Percentiles rank a stretch among this genome's conserved stretches.
These are phyloP conservation scores for Maudiozyma serrabonitensis DNA, from an alignment of 805 yeast genomes.

Conservation along the genomic window DNA sequence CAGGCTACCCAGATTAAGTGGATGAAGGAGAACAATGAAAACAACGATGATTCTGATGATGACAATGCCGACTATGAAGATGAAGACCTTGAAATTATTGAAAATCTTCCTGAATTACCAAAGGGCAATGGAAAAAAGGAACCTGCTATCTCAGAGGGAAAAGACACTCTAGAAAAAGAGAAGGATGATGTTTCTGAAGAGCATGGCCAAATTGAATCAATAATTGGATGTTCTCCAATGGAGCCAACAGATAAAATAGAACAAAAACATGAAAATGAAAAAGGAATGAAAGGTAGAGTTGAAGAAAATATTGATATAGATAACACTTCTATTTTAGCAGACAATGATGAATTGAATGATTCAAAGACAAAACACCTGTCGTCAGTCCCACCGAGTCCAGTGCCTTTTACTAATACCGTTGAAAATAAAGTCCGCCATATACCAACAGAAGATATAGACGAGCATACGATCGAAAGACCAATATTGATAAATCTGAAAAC, in stretches of 20 bases:
- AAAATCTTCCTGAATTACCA: slow-evolving; percentile 7
- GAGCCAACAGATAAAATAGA: too few relatives aligned
- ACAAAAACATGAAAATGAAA: background rate
- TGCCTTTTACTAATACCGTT: background rate
- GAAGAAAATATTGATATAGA: background rate
- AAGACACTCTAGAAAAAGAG: background rate
- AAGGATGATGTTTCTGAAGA: background rate
- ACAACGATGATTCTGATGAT: slow-evolving; percentile 4
- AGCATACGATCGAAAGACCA: background rate
- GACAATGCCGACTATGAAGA: slow-evolving; percentile 10
- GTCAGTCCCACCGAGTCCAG: background rate
- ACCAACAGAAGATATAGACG: background rate
- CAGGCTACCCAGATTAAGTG: slow-evolving; percentile 14
- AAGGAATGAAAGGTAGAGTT: background rate
- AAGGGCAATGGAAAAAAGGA: background rate
- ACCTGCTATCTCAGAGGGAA: background rate
- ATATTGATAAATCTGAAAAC: background rate
- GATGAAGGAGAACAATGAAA: slow-evolving; percentile 3
- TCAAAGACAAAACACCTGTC: background rate
- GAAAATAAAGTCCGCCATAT: background rate
- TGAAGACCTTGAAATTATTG: slow-evolving; percentile 27
- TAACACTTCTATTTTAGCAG: too few relatives aligned
- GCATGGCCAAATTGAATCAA: too few relatives aligned
- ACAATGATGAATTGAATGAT: background rate
- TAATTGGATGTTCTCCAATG: too few relatives aligned